Conservation (phyloP, 805 yeast species). For the Wickerhamomyces sydowiorum region DNA sequence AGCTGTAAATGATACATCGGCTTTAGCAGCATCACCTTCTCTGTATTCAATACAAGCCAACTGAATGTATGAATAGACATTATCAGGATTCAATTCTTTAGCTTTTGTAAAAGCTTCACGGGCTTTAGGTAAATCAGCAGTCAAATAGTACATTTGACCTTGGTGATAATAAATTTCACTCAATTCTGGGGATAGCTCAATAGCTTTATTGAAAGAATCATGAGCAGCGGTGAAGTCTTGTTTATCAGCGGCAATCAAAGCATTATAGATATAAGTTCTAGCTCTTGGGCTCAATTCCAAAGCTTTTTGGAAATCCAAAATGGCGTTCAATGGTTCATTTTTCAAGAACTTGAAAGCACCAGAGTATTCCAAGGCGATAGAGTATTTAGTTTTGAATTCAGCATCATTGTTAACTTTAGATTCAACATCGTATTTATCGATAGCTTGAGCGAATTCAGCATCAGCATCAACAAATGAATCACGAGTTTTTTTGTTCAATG, state of each 20-base stretch:
- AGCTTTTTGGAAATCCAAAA: constrained; percentile 58
- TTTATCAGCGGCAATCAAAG: constrained; percentile 77
- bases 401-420: constrained; percentile 19
- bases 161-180: constrained; percentile 89
- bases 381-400: constrained; percentile 32
- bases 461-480: constrained; percentile 34
- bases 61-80: constrained; percentile 85
- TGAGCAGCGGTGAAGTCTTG: constrained; percentile 66
- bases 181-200: constrained; percentile 57
- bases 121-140: constrained; percentile 70
- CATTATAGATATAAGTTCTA: constrained; percentile 76
- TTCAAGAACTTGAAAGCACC: constrained; percentile 83
- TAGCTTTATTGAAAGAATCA: constrained; percentile 67
- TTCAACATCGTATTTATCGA: constrained; percentile 26
- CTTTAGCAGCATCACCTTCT: constrained; percentile 50
- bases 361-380: constrained; percentile 76
- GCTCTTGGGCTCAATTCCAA: constrained; percentile 67
- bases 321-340: constrained; percentile 62
- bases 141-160: constrained; percentile 86
- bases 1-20: constrained; percentile 61
- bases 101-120: constrained; percentile 70
- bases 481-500: constrained; percentile 39
- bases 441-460: constrained; percentile 48
- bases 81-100: constrained; percentile 64
- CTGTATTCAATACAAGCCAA: constrained; percentile 89